Conservation (phyloP, 1,284 basidiomycete genomes). For the Puccinia horiana region DNA sequence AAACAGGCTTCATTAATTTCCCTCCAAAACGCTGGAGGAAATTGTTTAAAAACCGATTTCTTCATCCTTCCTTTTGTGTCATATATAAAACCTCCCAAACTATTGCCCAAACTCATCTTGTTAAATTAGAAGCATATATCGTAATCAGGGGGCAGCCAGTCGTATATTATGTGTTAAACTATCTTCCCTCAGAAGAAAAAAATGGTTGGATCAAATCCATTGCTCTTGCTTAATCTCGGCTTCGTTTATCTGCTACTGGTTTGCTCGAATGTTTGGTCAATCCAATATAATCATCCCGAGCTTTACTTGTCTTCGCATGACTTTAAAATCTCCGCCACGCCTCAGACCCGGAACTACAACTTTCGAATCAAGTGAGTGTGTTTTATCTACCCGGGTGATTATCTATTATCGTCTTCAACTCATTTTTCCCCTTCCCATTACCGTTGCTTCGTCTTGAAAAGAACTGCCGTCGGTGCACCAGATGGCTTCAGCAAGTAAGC, state of each 20-base stretch:
- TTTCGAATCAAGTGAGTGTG: constrained; percentile 41
- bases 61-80: not conserved
- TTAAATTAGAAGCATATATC: not conserved
- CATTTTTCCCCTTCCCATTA: not conserved
- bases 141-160: not conserved
- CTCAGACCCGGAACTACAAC: constrained; percentile 28
- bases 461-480: constrained; percentile 36
- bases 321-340: constrained; percentile 38
- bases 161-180: not conserved
- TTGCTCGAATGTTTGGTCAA: constrained; percentile 3
- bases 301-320: constrained; percentile 45
- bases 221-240: constrained; percentile 4
- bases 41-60: not conserved
- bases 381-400: not conserved
- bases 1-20: not conserved
- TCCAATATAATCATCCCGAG: constrained; percentile 38
- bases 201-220: not conserved
- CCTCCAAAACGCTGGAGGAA: not conserved
- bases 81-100: too few species aligned
- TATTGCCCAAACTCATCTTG: not conserved
- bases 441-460: not conserved
- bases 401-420: not conserved
- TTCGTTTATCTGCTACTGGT: not conserved
- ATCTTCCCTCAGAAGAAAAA: not conserved
- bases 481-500: constrained; percentile 43